Conservation (phyloP, 129 eudicot genomes). For the Oenanthe sinensis region DNA sequence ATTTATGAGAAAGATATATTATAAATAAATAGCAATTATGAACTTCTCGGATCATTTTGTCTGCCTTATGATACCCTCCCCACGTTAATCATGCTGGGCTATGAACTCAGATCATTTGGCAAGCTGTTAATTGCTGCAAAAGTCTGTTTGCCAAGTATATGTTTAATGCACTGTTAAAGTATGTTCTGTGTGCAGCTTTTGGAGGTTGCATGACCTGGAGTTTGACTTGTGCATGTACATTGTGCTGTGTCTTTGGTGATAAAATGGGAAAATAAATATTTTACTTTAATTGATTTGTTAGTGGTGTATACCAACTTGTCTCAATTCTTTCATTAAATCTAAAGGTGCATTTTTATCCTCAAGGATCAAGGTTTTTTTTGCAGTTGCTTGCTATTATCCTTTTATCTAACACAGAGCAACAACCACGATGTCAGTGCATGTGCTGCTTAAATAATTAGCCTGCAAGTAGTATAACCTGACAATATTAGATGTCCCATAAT, state of each 20-base stretch:
- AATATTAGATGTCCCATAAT: too few species aligned
- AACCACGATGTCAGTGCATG: too few species aligned
- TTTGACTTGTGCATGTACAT: background rate
- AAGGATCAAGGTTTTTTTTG: too few species aligned
- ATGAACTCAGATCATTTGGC: too few species aligned
- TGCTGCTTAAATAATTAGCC: too few species aligned
- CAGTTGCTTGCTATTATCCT: too few species aligned
- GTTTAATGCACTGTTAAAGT: background rate
- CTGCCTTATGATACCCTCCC: too few species aligned
- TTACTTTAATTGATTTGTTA: background rate
- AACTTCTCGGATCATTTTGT: too few species aligned
- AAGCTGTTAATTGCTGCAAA: background rate
- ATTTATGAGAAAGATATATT: background rate
- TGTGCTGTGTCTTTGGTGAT: background rate
- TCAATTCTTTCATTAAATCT: too few species aligned
- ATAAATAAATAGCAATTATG: background rate
- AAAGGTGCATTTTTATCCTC: too few species aligned
- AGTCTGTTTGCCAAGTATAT: background rate
- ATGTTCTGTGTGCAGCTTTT: background rate
- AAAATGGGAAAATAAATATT: background rate
- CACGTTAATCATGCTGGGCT: background rate
- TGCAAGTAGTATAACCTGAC: too few species aligned
- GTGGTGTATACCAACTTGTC: background rate
- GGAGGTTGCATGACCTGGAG: background rate
- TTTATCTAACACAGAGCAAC: too few species aligned